These are phyloP conservation scores for Coelastrella sp. DNA, from an alignment of 139 green algal genomes.

Conservation along the genomic window DNA sequence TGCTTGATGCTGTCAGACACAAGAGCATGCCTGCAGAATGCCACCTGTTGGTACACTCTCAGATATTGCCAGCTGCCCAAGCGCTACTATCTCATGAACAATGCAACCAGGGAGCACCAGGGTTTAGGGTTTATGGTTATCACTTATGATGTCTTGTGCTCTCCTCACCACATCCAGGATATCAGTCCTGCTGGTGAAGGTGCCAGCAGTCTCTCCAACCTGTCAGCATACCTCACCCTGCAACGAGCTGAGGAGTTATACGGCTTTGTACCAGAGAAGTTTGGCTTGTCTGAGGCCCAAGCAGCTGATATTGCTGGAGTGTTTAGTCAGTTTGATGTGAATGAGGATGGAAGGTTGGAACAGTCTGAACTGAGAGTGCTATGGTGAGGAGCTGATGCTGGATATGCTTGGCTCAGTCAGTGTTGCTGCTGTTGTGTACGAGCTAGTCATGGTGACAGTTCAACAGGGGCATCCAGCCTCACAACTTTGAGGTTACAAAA, in stretches of 20 bases:
- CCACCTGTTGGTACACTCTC: too few relatives aligned
- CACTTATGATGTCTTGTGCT: too few relatives aligned
- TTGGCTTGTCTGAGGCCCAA: slow-evolving; percentile 71
- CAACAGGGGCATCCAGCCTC: too few relatives aligned
- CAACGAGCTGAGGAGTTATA: slow-evolving; percentile 68
- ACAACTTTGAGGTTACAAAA: too few relatives aligned
- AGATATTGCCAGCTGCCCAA: too few relatives aligned
- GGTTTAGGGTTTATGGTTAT: too few relatives aligned
- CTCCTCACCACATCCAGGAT: slow-evolving; percentile 45
- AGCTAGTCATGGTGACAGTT: too few relatives aligned
- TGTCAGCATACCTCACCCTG: slow-evolving; percentile 82
- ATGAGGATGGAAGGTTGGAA: slow-evolving; percentile 75
- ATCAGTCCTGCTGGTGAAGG: neutral
- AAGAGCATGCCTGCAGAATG: too few relatives aligned
- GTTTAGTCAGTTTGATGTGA: slow-evolving; percentile 78
- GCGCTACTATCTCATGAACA: too few relatives aligned
- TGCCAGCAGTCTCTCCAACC: slow-evolving; percentile 72
- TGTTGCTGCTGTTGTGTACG: too few relatives aligned
- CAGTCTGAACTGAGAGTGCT: slow-evolving; percentile 66
- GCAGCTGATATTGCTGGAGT: slow-evolving; percentile 76
- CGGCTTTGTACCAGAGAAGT: slow-evolving; percentile 72
- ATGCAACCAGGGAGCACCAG: neutral
- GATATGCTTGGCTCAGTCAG: too few relatives aligned
- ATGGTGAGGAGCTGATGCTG: slow-evolving; percentile 53
- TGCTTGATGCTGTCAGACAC: too few relatives aligned